Percentiles rank a stretch among this genome's conserved stretches.
Conservation (phyloP, 257 asterid species). For the Gentiana dahurica region DNA sequence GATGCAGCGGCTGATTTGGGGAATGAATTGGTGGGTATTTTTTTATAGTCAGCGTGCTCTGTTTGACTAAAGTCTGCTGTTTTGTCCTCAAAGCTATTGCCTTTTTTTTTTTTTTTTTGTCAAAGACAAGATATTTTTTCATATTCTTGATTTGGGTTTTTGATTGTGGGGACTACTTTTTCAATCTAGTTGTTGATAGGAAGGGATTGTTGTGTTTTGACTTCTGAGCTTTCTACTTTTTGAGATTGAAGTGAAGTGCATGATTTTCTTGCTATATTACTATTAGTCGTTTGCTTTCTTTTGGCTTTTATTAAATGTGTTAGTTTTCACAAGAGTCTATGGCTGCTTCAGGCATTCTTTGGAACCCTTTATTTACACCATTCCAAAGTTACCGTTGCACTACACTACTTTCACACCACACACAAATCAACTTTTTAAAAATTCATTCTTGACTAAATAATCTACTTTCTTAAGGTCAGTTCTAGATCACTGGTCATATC, state of each 20-base stretch:
- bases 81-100: conserved; percentile 3
- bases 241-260: conserved; percentile 4
- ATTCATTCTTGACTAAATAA: too few relatives aligned
- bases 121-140: conserved; percentile 10
- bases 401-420: too few relatives aligned
- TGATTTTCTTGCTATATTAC: too few relatives aligned
- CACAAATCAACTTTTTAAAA: too few relatives aligned
- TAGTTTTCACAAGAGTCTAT: conserved; percentile 1
- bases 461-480: too few relatives aligned
- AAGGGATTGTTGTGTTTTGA: conserved; percentile 12
- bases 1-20: conserved; percentile 96
- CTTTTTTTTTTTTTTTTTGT: conserved; percentile 13
- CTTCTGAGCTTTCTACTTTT: background rate
- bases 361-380: too few relatives aligned
- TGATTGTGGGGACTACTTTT: conserved; percentile 6
- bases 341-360: background rate
- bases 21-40: conserved; percentile 69
- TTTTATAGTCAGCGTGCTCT: conserved; percentile 6
- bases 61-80: conserved; percentile 5
- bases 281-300: background rate
- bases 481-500: too few relatives aligned
- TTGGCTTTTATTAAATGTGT: conserved; percentile 1
- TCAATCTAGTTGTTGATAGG: conserved; percentile 3
- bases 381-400: too few relatives aligned
- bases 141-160: conserved; percentile 9